These are phyloP conservation scores for Pseudopithomyces chartarum DNA, from an alignment of 2,329 filamentous ascomycete species.

Conservation along the genomic window DNA sequence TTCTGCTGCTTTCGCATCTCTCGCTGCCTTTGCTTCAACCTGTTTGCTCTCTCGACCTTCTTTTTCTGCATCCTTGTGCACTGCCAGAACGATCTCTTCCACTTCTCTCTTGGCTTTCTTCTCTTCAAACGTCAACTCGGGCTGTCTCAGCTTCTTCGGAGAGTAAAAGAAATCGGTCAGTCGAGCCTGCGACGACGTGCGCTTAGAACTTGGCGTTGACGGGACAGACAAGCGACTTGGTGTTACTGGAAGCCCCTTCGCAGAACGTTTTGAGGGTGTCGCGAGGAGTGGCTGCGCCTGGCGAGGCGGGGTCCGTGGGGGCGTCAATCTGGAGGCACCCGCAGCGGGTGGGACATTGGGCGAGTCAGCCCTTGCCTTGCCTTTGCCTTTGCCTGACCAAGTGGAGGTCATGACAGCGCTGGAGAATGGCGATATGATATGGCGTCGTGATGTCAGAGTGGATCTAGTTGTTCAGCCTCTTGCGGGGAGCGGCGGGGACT, in stretches of 20 bases:
- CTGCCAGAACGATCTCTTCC: background rate
- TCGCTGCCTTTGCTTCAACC: background rate
- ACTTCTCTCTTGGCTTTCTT: background rate
- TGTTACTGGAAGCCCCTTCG: background rate
- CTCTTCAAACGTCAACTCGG: background rate
- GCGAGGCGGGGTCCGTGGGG: conserved; percentile 2
- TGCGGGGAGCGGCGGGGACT: background rate
- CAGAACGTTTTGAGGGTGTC: background rate
- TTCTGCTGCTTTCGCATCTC: background rate
- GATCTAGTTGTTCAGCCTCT: background rate
- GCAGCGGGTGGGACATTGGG: background rate
- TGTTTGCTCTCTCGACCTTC: background rate
- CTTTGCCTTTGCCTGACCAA: background rate
- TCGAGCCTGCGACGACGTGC: background rate
- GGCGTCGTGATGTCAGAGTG: background rate
- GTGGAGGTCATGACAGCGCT: background rate
- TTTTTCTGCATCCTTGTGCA: background rate
- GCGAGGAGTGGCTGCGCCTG: conserved; percentile 1
- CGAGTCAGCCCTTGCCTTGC: background rate
- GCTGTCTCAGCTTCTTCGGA: background rate
- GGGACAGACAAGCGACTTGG: background rate
- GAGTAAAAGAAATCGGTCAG: background rate
- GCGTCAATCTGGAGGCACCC: background rate
- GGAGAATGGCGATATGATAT: background rate
- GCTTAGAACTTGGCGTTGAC: background rate